Conservation (phyloP, 495 filamentous ascomycete species). For the Trichoderma orchidacearum region DNA sequence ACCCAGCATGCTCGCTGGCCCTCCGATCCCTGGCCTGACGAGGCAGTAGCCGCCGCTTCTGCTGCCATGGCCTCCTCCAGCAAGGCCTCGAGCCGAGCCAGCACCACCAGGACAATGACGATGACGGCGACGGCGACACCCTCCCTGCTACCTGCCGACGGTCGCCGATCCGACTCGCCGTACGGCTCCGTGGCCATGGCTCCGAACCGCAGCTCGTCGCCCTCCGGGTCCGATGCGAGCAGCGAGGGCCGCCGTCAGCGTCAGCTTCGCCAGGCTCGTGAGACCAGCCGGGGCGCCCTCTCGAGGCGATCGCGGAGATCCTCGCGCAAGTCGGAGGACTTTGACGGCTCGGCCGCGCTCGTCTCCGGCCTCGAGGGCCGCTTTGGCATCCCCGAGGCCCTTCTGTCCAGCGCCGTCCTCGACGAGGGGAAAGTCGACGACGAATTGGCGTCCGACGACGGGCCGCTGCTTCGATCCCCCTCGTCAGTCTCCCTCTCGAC, state of each 20-base stretch:
- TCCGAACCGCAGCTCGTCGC: background rate
- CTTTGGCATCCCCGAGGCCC: conserved; percentile 26
- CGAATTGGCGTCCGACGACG: conserved; percentile 13
- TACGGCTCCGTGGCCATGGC: background rate
- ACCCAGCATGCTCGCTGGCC: background rate
- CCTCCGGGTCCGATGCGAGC: conserved; percentile 1
- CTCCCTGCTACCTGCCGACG: background rate
- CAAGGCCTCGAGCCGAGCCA: background rate
- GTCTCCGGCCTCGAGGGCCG: conserved; percentile 30
- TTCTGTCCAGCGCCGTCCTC: conserved; percentile 20
- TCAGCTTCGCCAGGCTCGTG: background rate
- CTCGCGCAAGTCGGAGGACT: conserved; percentile 20
- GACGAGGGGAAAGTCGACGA: conserved; percentile 12
- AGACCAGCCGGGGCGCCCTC: background rate
- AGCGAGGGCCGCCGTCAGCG: background rate
- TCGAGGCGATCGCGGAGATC: conserved; percentile 3
- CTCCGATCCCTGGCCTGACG: background rate
- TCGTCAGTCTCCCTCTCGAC: conserved; percentile 6
- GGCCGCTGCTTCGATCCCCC: conserved; percentile 9
- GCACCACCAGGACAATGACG: conserved; percentile 6
- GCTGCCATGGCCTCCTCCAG: background rate
- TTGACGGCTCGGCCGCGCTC: conserved; percentile 25
- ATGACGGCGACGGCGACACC: background rate
- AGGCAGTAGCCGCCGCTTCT: background rate
- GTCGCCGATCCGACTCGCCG: background rate